These are phyloP conservation scores for Erysimum cheiri DNA, from an alignment of 441 rosid genomes.

Conservation along the genomic window DNA sequence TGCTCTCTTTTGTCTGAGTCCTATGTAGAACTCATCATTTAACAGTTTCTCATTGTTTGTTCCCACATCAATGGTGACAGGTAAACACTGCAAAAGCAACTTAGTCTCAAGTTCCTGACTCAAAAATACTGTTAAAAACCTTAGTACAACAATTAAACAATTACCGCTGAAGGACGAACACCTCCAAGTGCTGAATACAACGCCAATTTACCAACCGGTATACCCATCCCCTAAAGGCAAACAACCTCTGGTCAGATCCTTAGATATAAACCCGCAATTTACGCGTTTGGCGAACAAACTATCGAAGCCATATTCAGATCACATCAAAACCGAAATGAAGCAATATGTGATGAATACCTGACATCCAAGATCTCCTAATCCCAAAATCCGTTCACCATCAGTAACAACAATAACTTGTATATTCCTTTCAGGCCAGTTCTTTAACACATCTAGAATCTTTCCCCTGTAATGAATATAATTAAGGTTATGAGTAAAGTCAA, in stretches of 20 bases:
- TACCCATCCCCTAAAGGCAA: conserved; percentile 68
- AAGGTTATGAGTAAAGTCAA: not conserved
- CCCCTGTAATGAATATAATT: conserved; percentile 50
- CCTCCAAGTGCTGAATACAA: conserved; percentile 95
- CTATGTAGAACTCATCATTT: conserved; percentile 89
- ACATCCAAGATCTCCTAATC: conserved; percentile 95
- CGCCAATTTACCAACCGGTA: conserved; percentile 91
- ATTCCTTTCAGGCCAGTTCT: conserved; percentile 88
- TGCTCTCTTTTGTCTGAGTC: conserved; percentile 77
- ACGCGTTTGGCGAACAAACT: not conserved
- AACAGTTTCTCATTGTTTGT: conserved; percentile 82
- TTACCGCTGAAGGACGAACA: conserved; percentile 84
- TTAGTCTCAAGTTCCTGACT: not conserved
- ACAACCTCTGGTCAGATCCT: conserved; percentile 4
- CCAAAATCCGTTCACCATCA: conserved; percentile 89
- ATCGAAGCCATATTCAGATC: conserved; percentile 4
- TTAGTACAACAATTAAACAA: not conserved
- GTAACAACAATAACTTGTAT: conserved; percentile 93
- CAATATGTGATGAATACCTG: conserved; percentile 54
- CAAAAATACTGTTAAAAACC: not conserved
- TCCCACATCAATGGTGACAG: conserved; percentile 91
- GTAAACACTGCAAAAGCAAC: conserved; percentile 66
- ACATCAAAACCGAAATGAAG: conserved; percentile 6
- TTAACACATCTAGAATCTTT: conserved; percentile 73
- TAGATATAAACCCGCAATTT: not conserved